These are phyloP conservation scores for Citeromyces matritensis DNA, from an alignment of 805 yeast species.

Conservation along the genomic window DNA sequence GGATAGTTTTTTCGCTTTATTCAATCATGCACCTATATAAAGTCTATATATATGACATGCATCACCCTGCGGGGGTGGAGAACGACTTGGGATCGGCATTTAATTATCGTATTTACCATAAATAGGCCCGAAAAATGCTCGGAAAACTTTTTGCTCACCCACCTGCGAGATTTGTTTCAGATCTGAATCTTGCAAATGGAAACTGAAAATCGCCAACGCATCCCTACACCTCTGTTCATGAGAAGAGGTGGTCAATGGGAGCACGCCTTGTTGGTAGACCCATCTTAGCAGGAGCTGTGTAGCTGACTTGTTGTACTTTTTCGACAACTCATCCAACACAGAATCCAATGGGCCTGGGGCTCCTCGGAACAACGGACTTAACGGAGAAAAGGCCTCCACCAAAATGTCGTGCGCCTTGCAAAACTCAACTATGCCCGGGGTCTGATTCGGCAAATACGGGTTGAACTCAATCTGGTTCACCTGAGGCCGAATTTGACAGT, in stretches of 20 bases:
- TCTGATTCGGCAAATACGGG: conserved; percentile 46
- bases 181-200: conserved; percentile 37
- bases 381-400: conserved; percentile 29
- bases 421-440: conserved; percentile 30
- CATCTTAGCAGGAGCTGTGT: conserved; percentile 60
- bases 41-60: too few relatives aligned
- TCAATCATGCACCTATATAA: too few relatives aligned
- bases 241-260: conserved; percentile 67
- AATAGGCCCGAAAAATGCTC: conserved; percentile 9
- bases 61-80: too few relatives aligned
- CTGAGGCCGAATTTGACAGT: conserved; percentile 27
- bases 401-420: conserved; percentile 17
- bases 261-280: conserved; percentile 46
- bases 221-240: conserved; percentile 39
- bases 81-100: too few relatives aligned
- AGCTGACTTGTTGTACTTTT: conserved; percentile 41
- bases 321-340: conserved; percentile 24
- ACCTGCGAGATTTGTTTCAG: conserved; percentile 21
- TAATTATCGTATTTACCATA: conserved; percentile 7
- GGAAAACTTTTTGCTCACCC: conserved; percentile 18
- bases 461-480: conserved; percentile 55
- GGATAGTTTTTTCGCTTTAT: too few relatives aligned
- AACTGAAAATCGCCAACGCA: conserved; percentile 37
- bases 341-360: conserved; percentile 14
- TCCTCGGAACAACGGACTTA: conserved; percentile 23